phyloP scores from a whole-genome alignment of 352 stramenopile genomes.

The Pythium phragmiticola region DNA sequence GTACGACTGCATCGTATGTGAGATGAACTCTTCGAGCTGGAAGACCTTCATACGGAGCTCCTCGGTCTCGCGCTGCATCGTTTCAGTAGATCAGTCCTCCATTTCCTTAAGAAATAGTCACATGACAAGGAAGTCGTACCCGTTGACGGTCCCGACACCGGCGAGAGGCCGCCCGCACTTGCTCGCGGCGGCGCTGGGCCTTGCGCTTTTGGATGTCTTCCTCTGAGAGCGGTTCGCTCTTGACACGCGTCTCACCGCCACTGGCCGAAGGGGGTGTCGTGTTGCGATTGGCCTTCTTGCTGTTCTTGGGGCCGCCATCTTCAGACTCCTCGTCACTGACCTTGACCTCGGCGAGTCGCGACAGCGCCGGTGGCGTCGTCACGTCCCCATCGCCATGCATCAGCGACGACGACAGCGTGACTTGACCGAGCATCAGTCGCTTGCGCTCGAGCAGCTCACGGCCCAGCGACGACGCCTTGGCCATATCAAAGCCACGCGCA shows the following conservation, averaged over 20 bases:
- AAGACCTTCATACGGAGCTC: slow-evolving; percentile 70
- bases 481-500: slow-evolving; percentile 17
- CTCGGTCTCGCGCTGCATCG: slow-evolving; percentile 51
- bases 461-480: slow-evolving; percentile 33
- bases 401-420: slow-evolving; percentile 8
- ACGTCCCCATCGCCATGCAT: slow-evolving; percentile 10
- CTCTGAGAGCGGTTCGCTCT: slow-evolving; percentile 34
- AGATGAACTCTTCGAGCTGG: slow-evolving; percentile 66
- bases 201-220: slow-evolving; percentile 62
- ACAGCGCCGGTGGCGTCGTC: not conserved
- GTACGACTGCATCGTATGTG: slow-evolving; percentile 55
- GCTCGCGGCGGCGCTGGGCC: slow-evolving; percentile 55
- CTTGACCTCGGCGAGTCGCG: slow-evolving; percentile 13
- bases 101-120: too few species aligned
- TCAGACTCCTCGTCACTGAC: slow-evolving; percentile 32
- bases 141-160: slow-evolving; percentile 61
- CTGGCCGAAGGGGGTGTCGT: not conserved
- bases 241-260: slow-evolving; percentile 5
- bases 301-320: slow-evolving; percentile 25
- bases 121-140: slow-evolving; percentile 19
- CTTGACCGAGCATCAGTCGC: slow-evolving; percentile 42
- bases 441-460: slow-evolving; percentile 43
- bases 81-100: too few species aligned
- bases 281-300: slow-evolving; percentile 22
- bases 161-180: slow-evolving; percentile 57